Base-by-base conservation (phyloP, 768 basidiomycete genomes). In the Brasilioporus rufonigricans region DNA sequence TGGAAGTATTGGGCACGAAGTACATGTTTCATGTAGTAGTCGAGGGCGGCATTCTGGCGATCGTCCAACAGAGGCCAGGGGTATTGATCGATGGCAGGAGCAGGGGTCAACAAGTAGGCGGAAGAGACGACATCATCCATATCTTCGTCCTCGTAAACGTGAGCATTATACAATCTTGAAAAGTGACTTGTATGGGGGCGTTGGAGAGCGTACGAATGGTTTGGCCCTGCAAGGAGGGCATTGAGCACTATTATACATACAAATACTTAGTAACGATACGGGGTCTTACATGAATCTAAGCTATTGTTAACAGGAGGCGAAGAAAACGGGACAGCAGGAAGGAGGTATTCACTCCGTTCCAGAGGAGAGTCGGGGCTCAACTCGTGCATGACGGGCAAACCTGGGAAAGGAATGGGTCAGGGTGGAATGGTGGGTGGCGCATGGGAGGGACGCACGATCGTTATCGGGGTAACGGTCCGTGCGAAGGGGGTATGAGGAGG, bases 251-350 rank as follows among this genome's bases (percentile, higher is more conserved):
- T 69, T 65, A 78, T 83, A 84, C 82, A 82, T 80, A 75, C 72
- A 83, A 79, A 76, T 74, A 79, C 78, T 84, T 76, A 84, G 79
- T 83, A 83, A 65, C 76, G 79, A 80, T 85, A 86, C 84, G 80
- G 73, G 65, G 72, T 81, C 86, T 87, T 87, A 87, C 86, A 84
- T 80, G 80, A 64, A 71, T 80, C 82, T 83, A 84, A 73, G 75
- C 77, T 82, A 85, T 69, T 74, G 70, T 73, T 65, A 73, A 67
- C 64, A 72, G 70, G 63, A 66, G 70, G 58, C 63, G 73, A 61
- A 64, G 69, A 59, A 50, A 53, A 68, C 32, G 63, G 43, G 57
- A 63, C 61, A 61, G 67, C 36, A 58, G 64, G 67, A 63, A 64
- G 70, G 60, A 65, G 55, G 59, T 61, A 68, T 64, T 60, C 69